Evolutionary conservation across 2,329 filamentous ascomycete species (phyloP), one percentile per base, ranked within the genome.

Genomic region (Epichloe brachyelytri): DNA sequence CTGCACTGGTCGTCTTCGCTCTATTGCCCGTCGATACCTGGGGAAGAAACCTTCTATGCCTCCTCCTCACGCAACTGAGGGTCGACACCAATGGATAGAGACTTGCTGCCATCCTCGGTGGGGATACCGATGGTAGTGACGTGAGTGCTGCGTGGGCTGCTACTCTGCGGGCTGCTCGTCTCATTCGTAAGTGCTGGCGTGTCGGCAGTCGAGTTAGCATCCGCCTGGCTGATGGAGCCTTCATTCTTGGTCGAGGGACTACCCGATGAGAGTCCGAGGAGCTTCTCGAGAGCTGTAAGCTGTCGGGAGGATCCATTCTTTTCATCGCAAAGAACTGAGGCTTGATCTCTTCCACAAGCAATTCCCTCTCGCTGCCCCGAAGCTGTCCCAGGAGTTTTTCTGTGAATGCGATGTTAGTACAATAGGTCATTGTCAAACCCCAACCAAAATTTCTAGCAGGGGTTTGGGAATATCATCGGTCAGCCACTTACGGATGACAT

Each of bases 401-500:
- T 94, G 26, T 15, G 63, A 34, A 20, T 20, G 11, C 15, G 20
- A 19, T 12, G 54, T 67, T 53, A 64, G 65, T 63, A 55, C 64
- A 36, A 26, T 7, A 17, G 22, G 8, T 3, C 22, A n/a, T 33
- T 6, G 4, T 37, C 10, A 17, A 30, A 30, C 26, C 26, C 26
- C 26, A 30, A 30, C 3, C 26, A 30, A n/a, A n/a, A n/a, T 30
- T 30, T 30, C 26, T 30, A 30, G 8, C 26, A 11, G 26, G 26
- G 8, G 8, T 10, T 30, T 30, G 26, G 26, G 26, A 30, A 30
- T 30, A 30, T 30, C 22, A 19, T 8, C 15, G 5, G 20, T 10
- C 14, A 11, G 3, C 8, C 12, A 66, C 88, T 81, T 80, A 95
- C 89, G 91, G 55, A 97, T 85, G 5, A 97, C 91, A 64, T 97